phyloP scores from a whole-genome alignment of 176 grass and related monocot genomes.

The Ensete ventricosum region DNA sequence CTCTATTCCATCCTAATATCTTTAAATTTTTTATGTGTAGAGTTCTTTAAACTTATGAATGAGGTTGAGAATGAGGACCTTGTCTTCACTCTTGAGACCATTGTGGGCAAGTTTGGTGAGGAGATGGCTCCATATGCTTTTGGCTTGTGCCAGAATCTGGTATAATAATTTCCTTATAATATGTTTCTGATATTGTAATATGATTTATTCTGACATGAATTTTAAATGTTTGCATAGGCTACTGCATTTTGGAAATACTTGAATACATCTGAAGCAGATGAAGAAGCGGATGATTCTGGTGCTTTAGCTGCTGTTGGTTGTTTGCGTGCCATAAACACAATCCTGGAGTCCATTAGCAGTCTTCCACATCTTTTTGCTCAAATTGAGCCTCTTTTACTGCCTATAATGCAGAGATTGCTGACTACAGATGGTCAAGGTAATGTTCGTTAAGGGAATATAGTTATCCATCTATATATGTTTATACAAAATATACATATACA shows the following conservation, averaged over 20 bases:
- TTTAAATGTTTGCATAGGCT: constrained; percentile 35
- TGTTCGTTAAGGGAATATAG: background rate
- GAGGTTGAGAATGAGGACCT: constrained; percentile 93
- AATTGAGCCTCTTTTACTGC: constrained; percentile 68
- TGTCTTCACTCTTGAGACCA: constrained; percentile 83
- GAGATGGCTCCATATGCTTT: constrained; percentile 93
- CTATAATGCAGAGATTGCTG: constrained; percentile 79
- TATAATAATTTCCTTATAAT: constrained; percentile 16
- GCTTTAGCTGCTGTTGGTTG: constrained; percentile 88
- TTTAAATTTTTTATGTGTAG: constrained; percentile 29
- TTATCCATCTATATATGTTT: background rate
- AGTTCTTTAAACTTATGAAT: constrained; percentile 90
- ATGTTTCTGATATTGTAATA: background rate
- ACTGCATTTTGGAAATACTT: constrained; percentile 84
- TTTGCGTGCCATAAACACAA: constrained; percentile 84
- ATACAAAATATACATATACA: background rate
- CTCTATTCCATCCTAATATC: background rate
- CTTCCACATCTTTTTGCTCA: constrained; percentile 71
- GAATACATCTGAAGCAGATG: constrained; percentile 71
- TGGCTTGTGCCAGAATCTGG: constrained; percentile 86
- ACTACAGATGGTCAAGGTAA: constrained; percentile 91
- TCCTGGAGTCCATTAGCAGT: constrained; percentile 81
- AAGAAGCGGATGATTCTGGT: constrained; percentile 81
- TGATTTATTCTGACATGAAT: constrained; percentile 5
- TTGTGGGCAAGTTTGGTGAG: constrained; percentile 95